Conservation (phyloP, 139 green algal genomes). For the Coccomyxa sp. region DNA sequence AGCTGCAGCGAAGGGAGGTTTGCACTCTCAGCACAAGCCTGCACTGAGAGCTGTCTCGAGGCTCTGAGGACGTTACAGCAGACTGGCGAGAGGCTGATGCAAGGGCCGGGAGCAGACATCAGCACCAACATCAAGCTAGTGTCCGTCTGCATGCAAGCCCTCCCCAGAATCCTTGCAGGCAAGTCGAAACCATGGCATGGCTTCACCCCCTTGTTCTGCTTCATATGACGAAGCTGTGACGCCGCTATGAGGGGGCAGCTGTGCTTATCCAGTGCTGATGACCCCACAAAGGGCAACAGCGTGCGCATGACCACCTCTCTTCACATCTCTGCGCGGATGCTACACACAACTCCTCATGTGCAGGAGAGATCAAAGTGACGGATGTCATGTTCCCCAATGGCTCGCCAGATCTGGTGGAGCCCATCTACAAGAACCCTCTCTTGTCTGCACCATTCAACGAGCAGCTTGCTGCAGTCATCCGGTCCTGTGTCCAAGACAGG, state of each 20-base stretch:
- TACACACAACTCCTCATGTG: not conserved
- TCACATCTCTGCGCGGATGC: too few relatives aligned
- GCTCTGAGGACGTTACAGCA: too few relatives aligned
- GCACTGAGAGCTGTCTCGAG: too few relatives aligned
- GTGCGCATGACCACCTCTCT: too few relatives aligned
- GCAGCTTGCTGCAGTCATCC: constrained; percentile 5
- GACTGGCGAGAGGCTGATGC: too few relatives aligned
- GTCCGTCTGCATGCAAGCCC: not conserved
- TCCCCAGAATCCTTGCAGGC: constrained; percentile 7
- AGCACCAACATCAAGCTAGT: constrained; percentile 3
- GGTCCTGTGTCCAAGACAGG: not conserved
- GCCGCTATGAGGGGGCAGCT: not conserved
- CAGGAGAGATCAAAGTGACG: constrained; percentile 7
- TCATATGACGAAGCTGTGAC: too few relatives aligned
- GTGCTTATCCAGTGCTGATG: not conserved
- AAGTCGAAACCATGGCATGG: not conserved
- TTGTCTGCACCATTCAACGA: constrained; percentile 18
- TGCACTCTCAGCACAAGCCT: too few relatives aligned
- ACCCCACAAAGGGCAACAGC: too few relatives aligned
- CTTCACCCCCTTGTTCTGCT: not conserved
- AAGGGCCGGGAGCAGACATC: not conserved
- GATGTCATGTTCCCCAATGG: constrained; percentile 14
- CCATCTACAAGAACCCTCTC: constrained; percentile 13
- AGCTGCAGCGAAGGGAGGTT: too few relatives aligned
- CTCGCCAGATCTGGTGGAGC: constrained; percentile 11